Conservation (phyloP, 345 rosid genomes). For the Raphanus sativus region DNA sequence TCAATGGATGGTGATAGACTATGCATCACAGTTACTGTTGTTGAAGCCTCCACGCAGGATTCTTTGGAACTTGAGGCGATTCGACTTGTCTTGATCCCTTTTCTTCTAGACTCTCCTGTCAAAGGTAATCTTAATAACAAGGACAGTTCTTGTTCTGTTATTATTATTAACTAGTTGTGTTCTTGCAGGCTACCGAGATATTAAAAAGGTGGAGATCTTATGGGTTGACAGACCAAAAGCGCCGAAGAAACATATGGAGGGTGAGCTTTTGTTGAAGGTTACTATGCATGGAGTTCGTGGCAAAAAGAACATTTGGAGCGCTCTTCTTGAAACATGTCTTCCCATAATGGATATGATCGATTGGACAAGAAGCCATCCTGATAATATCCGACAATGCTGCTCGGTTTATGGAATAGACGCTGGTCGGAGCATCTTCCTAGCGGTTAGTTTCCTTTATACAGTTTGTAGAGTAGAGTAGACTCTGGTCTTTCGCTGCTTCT, state of each 20-base stretch:
- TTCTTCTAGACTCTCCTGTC: conserved; percentile 57
- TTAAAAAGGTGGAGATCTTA: conserved; percentile 73
- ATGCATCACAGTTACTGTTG: conserved; percentile 55
- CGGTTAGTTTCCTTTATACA: conserved; percentile 41
- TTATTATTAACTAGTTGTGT: not conserved
- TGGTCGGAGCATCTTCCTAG: conserved; percentile 67
- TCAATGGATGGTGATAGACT: conserved; percentile 46
- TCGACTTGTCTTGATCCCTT: conserved; percentile 54
- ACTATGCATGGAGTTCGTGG: conserved; percentile 51
- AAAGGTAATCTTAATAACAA: conserved; percentile 45
- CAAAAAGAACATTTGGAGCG: conserved; percentile 57
- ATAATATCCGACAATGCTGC: conserved; percentile 68
- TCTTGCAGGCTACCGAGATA: conserved; percentile 62
- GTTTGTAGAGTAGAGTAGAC: not conserved
- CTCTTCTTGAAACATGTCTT: conserved; percentile 62
- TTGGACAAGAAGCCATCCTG: conserved; percentile 90
- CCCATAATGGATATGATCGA: conserved; percentile 72
- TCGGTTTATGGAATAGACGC: conserved; percentile 75
- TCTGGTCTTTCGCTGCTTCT: not conserved
- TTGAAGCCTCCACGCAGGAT: conserved; percentile 44
- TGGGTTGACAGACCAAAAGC: conserved; percentile 64
- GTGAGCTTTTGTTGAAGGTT: conserved; percentile 82
- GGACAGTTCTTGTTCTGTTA: conserved; percentile 7
- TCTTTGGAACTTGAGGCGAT: conserved; percentile 43
- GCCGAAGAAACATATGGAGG: conserved; percentile 33